Evolutionary conservation across 495 filamentous ascomycete genomes (phyloP), one percentile per base, ranked within the genome.

Genomic region (Neurospora sp.): DNA sequence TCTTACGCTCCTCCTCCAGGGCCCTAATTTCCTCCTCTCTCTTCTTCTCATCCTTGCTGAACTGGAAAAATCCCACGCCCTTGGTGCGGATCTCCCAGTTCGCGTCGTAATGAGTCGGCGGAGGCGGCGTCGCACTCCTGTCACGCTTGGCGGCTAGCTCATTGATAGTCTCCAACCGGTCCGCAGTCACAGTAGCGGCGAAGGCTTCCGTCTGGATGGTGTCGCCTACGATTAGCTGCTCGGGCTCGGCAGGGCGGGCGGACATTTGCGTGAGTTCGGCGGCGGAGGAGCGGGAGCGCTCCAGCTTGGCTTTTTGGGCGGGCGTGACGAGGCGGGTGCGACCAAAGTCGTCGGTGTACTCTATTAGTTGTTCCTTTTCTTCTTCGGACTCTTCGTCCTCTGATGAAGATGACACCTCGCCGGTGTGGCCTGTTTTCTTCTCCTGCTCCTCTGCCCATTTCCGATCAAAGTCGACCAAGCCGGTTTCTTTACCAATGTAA

Each of bases 281-380:
- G 8, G 85, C 79, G 14, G 85, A 89, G 4, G 85, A 76, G 3
- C 78, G 78, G 16, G 79, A 75, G 48, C 83, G 85, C 59, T 88
- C 84, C 44, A 90, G 84, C 0, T 84, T 84, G 40, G 86, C 85
- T 0, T 87, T 90, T 70, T 94, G 85, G 0, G 87, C 85, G 40
- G 85, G 83, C 3, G 92, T 94, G 22, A 88, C 91, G 8, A 78
- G 86, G 3, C 93, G 87, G 22, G 88, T 84, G 1, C 96, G 91
- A 5, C 96, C 96, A 75, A 97, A 94, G 74, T 98, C 94, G 79
- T 99, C 96, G 69, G 90, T 87, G 80, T 91, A 97, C 69, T 96
- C 93, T 7, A 98, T 79, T 8, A 92, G 77, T 38, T 93, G 90
- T 4, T 87, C 86, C 73, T 75, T 73, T 1, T 82, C 84, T 7